Base-by-base conservation (phyloP, 768 basidiomycete species). In the Astraeus odoratus region DNA sequence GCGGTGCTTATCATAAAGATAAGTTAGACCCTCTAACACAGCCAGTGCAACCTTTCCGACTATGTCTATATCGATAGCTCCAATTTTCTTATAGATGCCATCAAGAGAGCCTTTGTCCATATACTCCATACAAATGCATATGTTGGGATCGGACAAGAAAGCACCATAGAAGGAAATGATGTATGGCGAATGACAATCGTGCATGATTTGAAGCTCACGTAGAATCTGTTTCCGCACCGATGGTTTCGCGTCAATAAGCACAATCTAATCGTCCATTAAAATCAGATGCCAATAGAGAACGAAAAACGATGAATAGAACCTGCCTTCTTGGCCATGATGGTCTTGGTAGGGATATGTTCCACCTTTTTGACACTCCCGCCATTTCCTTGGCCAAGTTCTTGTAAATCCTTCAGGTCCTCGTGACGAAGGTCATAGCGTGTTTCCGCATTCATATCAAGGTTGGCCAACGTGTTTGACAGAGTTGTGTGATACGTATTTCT, bases 91-190 rank as follows among this genome's bases (percentile, higher is more conserved):
- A 72, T 98, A 98, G 53, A 99, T 93, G 25, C 84, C 81, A 63
- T 99, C 96, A 8, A 96, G 73, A 8, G 84, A 92, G 50, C 91
- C 88, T 64, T 90, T 93, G 74, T 95, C 86, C 88, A 86, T 86
- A 65, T 67, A 88, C 63, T 99, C 96, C 85, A 99, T 97, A 68
- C 93, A 98, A 42, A 97, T 95, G 66, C 96, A 96, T 60, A 99
- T 95, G 58, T 98, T 97, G 10, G 95, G 95, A 65, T 99, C 96
- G 3, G 87, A 82, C 25, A 98, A 73, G 69, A 92, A 99, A 42
- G 96, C 96, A 50, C 96, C 96, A 61, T 86, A 94, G 71, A 97
- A 99, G 0, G 89, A 93, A 56, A 99, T 87, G 62, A 99, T 99
- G 65, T 92, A 89, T 44, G 77, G 78, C 6, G 90, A 94, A 53